Percentiles rank a stretch among this genome's conserved stretches.
Evolutionary conservation across 2,329 filamentous ascomycete species (phyloP).

Genomic region (Zymoseptoria ardabiliae): DNA sequence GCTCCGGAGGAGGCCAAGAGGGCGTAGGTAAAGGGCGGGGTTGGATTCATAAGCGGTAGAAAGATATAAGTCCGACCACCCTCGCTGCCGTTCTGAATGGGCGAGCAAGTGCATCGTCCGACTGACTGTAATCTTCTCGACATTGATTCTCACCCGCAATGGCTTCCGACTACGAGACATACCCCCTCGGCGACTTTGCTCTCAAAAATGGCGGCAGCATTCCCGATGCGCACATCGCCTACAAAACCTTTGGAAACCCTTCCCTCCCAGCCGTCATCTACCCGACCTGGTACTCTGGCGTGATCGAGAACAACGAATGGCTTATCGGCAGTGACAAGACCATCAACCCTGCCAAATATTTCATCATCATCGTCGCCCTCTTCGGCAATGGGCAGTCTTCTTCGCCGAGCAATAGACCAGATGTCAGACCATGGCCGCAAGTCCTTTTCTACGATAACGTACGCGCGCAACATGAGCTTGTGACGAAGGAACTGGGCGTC

Average conservation of each 20-base stretch:
- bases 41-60: not conserved
- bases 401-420: slow-evolving; percentile 53
- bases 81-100: not conserved
- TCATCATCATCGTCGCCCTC: slow-evolving; percentile 60
- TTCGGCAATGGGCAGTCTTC: slow-evolving; percentile 64
- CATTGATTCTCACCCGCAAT: slow-evolving; percentile 4
- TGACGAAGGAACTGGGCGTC: slow-evolving; percentile 57
- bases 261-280: slow-evolving; percentile 63
- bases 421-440: slow-evolving; percentile 51
- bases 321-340: slow-evolving; percentile 60
- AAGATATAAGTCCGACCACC: not conserved
- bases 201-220: slow-evolving; percentile 59
- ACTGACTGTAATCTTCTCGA: not conserved
- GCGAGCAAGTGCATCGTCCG: not conserved
- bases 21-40: not conserved
- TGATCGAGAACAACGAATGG: slow-evolving; percentile 68
- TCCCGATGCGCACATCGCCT: slow-evolving; percentile 61
- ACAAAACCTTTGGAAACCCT: slow-evolving; percentile 64
- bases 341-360: slow-evolving; percentile 57
- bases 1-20: not conserved
- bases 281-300: slow-evolving; percentile 66
- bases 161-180: slow-evolving; percentile 38
- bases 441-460: slow-evolving; percentile 64
- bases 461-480: slow-evolving; percentile 55
- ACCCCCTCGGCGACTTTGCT: slow-evolving; percentile 36